phyloP scores from a whole-genome alignment of 2,329 filamentous ascomycete species.

The Diaporthe caulivora region DNA sequence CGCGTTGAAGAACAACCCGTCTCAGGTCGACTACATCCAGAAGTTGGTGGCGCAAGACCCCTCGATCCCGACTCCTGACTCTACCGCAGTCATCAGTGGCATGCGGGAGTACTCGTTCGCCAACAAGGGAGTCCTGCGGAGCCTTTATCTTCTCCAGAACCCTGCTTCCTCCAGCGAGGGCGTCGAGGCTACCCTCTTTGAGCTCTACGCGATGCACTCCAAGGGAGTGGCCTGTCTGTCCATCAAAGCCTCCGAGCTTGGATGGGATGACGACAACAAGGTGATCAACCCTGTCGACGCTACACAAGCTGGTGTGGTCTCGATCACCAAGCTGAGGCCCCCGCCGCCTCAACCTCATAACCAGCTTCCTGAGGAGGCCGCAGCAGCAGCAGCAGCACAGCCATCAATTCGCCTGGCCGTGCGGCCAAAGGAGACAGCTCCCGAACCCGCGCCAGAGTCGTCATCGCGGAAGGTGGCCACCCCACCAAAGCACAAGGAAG shows the following conservation, averaged over 20 bases:
- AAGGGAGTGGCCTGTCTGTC: slow-evolving; percentile 93
- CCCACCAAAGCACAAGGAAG: slow-evolving; percentile 57
- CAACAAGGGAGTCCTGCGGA: slow-evolving; percentile 87
- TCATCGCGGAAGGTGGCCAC: slow-evolving; percentile 49
- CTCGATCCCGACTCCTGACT: slow-evolving; percentile 85
- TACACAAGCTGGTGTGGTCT: slow-evolving; percentile 78
- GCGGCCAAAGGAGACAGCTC: slow-evolving; percentile 46
- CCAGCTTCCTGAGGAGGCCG: slow-evolving; percentile 51
- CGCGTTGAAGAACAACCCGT: slow-evolving; percentile 80
- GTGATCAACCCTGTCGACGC: slow-evolving; percentile 84
- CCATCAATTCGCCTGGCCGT: slow-evolving; percentile 51
- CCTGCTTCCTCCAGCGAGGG: slow-evolving; percentile 73
- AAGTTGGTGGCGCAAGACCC: slow-evolving; percentile 80
- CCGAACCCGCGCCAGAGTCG: slow-evolving; percentile 38
- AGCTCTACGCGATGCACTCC: slow-evolving; percentile 97
- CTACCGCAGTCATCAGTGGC: slow-evolving; percentile 96
- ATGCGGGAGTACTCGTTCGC: slow-evolving; percentile 95
- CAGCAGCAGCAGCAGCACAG: slow-evolving; percentile 8
- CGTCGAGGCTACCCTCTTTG: slow-evolving; percentile 84
- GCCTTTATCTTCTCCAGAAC: slow-evolving; percentile 86
- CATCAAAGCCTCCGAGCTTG: slow-evolving; percentile 89
- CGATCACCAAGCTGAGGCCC: slow-evolving; percentile 76
- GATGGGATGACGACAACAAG: slow-evolving; percentile 92
- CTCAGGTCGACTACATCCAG: slow-evolving; percentile 89
- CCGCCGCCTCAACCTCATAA: slow-evolving; percentile 59